Evolutionary conservation across 352 stramenopile species (phyloP).

Genomic region (Phytophthora syringae): DNA sequence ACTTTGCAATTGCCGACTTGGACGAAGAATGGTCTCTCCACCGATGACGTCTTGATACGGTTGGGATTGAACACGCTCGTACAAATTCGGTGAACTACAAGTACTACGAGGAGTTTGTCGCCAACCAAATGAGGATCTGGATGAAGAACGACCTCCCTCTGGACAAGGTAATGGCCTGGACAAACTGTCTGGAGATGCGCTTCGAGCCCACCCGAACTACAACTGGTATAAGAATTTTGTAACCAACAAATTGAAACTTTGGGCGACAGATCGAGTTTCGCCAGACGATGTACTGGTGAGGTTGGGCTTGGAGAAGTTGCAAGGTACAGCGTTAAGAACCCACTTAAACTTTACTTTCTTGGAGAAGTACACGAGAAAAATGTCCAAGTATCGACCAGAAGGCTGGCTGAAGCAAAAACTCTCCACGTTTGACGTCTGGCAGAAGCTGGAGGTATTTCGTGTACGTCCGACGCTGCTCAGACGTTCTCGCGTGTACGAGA

Average conservation of each 20-base stretch:
- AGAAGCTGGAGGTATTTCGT: background rate
- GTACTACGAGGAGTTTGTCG: constrained; percentile 17
- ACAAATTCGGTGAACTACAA: constrained; percentile 11
- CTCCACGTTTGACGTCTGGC: constrained; percentile 15
- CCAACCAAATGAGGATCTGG: constrained; percentile 8
- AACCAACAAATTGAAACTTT: constrained; percentile 10
- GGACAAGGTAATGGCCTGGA: constrained; percentile 14
- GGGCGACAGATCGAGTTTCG: background rate
- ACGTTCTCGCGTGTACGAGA: background rate
- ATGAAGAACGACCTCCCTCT: background rate
- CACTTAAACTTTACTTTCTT: constrained; percentile 15
- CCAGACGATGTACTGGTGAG: background rate
- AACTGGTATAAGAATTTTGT: constrained; percentile 19
- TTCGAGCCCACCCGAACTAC: constrained; percentile 19
- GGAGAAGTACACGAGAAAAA: background rate
- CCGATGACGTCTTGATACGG: background rate
- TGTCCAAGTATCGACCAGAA: background rate
- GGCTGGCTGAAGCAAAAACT: constrained; percentile 6
- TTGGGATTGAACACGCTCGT: constrained; percentile 14
- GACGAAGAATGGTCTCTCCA: constrained; percentile 8
- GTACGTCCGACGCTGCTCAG: background rate
- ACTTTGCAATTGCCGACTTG: constrained; percentile 19
- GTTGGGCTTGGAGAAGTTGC: constrained; percentile 1
- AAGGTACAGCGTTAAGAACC: background rate
- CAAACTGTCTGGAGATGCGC: background rate